phyloP scores from a whole-genome alignment of 305 asterid genomes.

The Nicotiana rustica region DNA sequence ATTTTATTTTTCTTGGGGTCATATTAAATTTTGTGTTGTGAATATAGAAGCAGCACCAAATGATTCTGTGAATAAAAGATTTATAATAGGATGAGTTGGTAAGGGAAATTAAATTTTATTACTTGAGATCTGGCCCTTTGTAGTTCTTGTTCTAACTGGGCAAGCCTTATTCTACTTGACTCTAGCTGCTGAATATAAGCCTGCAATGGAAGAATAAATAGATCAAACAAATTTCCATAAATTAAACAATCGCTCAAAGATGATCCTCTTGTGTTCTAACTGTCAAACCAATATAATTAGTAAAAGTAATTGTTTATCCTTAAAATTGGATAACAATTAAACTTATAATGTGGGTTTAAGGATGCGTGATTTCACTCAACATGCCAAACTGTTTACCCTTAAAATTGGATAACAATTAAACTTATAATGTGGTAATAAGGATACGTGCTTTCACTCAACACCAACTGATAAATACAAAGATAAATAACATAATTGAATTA shows the following conservation, averaged over 20 bases:
- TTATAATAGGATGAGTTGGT: not conserved
- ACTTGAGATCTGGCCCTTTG: conserved; percentile 88
- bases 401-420: too few species aligned
- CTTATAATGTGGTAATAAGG: too few species aligned
- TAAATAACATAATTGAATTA: too few species aligned
- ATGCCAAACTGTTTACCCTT: too few species aligned
- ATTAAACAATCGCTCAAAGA: not conserved
- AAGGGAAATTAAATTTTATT: not conserved
- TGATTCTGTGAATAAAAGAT: not conserved
- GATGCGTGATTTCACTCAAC: too few species aligned
- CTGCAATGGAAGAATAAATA: conserved; percentile 46
- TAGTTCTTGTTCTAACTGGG: conserved; percentile 84
- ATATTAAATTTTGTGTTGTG: not conserved
- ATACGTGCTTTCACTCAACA: too few species aligned
- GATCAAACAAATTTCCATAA: not conserved
- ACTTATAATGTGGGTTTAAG: too few species aligned
- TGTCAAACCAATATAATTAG: not conserved
- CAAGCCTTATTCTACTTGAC: conserved; percentile 84
- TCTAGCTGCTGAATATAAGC: conserved; percentile 97
- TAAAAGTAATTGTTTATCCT: not conserved
- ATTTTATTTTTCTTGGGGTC: not conserved
- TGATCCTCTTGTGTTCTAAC: not conserved
- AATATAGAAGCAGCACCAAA: not conserved
- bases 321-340: too few species aligned
- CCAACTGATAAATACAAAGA: too few species aligned